phyloP scores from a whole-genome alignment of 805 yeast species.

The Blastobotrys robertii region DNA sequence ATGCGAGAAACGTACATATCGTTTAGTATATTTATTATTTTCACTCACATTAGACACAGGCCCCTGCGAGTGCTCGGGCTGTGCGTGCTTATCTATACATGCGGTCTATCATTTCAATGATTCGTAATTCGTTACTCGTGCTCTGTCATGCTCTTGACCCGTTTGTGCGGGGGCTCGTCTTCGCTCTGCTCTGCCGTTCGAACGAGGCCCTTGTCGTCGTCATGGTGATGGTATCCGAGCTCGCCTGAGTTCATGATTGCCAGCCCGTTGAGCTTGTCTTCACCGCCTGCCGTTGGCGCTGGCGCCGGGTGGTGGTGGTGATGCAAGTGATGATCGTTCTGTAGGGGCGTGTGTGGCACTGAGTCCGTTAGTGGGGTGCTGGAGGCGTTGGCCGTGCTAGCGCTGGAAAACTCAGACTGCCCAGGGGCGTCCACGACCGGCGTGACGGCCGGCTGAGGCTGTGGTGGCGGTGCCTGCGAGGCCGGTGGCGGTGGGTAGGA shows the following conservation, averaged over 20 bases:
- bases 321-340: slow-evolving; percentile 4
- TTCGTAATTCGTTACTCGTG: not conserved
- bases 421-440: slow-evolving; percentile 3
- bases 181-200: not conserved
- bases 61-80: too few species aligned
- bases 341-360: slow-evolving; percentile 15
- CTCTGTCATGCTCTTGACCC: not conserved
- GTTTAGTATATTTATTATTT: too few species aligned
- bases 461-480: slow-evolving; percentile 4
- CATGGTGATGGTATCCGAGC: slow-evolving; percentile 2
- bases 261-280: slow-evolving; percentile 4
- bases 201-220: not conserved
- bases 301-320: slow-evolving; percentile 10
- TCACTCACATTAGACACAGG: too few species aligned
- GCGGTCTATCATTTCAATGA: not conserved
- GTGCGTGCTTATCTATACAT: not conserved
- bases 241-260: slow-evolving; percentile 5
- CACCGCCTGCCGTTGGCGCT: slow-evolving; percentile 2
- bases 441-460: slow-evolving; percentile 3
- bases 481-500: slow-evolving; percentile 2
- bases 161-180: slow-evolving; percentile 5
- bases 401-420: slow-evolving; percentile 8
- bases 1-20: too few species aligned
- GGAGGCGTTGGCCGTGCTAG: slow-evolving; percentile 3
- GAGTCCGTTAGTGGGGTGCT: slow-evolving; percentile 16